These are phyloP conservation scores for Mycena epipterygia DNA, from an alignment of 768 basidiomycete species.

Conservation along the genomic window DNA sequence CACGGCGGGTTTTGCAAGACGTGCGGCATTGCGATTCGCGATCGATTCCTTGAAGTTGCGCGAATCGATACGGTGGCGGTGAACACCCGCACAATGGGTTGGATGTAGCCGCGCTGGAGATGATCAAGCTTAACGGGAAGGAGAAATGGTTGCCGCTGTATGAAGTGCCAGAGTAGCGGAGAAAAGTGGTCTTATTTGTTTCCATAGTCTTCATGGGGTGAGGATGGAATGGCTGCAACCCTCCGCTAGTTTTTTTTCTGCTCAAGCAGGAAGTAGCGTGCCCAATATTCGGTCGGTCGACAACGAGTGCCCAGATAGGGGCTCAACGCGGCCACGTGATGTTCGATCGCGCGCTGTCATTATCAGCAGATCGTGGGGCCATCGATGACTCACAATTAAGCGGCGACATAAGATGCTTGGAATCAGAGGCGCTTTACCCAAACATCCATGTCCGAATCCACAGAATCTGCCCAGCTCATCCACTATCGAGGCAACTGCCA, in stretches of 20 bases:
- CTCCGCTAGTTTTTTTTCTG: too few species aligned
- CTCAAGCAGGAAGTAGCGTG: too few species aligned
- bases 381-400: too few species aligned
- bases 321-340: too few species aligned
- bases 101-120: slow-evolving; percentile 5
- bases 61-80: not conserved
- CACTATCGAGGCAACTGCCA: slow-evolving; percentile 29
- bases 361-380: too few species aligned
- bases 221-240: too few species aligned
- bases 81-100: slow-evolving; percentile 29
- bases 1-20: slow-evolving; percentile 19
- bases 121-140: not conserved
- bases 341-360: too few species aligned
- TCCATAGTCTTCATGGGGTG: too few species aligned
- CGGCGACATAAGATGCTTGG: too few species aligned
- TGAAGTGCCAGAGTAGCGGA: not conserved
- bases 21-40: slow-evolving; percentile 21
- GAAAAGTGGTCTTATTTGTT: not conserved
- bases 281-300: too few species aligned
- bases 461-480: slow-evolving; percentile 9
- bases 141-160: not conserved
- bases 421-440: not conserved
- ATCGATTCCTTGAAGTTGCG: not conserved
- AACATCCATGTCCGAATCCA: slow-evolving; percentile 3
- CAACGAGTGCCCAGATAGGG: too few species aligned